phyloP scores from a whole-genome alignment of 176 grass and related monocot species.

The Hsuehochloa calcarea region DNA sequence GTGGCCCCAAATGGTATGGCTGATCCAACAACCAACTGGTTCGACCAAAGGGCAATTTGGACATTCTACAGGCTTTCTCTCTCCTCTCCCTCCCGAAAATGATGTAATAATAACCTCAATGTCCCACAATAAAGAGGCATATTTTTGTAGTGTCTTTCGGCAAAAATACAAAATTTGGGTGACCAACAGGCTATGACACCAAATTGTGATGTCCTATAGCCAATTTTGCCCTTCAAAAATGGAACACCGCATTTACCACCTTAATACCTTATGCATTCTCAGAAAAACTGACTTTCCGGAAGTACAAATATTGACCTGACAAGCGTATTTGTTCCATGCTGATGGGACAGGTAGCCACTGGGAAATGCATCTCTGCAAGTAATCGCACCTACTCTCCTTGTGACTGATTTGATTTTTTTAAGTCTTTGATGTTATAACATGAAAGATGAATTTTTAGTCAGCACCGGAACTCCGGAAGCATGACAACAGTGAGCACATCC shows the following conservation, averaged over 20 bases:
- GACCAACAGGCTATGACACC: too few species aligned
- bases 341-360: neutral
- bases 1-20: too few species aligned
- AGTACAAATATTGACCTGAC: neutral
- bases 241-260: neutral
- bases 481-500: neutral
- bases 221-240: neutral
- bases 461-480: neutral
- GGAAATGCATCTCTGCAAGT: neutral
- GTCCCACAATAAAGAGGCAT: too few species aligned
- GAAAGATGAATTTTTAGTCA: neutral
- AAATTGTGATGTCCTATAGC: too few species aligned
- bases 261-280: neutral
- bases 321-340: neutral
- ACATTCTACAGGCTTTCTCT: too few species aligned
- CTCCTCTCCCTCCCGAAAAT: too few species aligned
- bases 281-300: neutral
- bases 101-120: too few species aligned
- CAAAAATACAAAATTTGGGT: too few species aligned
- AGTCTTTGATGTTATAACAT: neutral
- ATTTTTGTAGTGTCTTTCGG: too few species aligned
- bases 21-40: too few species aligned
- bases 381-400: neutral
- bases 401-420: neutral
- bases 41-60: too few species aligned